Evolutionary conservation across 2,329 filamentous ascomycete species (phyloP), one percentile per base, ranked within the genome.

Genomic region (Esteya vermicola): DNA sequence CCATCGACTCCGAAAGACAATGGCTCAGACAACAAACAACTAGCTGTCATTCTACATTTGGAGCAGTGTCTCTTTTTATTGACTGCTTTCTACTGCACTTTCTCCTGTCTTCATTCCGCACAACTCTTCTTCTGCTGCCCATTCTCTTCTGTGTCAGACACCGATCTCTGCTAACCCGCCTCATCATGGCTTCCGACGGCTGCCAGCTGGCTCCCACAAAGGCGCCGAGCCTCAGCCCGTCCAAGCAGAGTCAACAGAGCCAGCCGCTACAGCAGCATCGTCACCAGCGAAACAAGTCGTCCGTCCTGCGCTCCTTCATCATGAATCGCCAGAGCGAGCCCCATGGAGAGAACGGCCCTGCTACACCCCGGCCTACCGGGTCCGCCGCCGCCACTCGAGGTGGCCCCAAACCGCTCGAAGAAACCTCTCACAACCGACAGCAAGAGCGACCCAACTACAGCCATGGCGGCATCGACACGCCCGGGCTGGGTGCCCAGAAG

Each of bases 401-500:
- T n/a, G 26, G 26, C 67, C 72, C 39, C 6, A 38, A 34, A 1
- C 46, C 46, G 4, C 59, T 78, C 14, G 65, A 65, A 36, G 74
- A 78, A 52, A 63, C 75, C 33, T 69, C 70, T 43, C 64, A 70
- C 43, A 77, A 76, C 52, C 43, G 45, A n/a, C 65, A 67, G 42
- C 63, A 64, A 47, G 63, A 61, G 41, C 52, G 58, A 4, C 20
- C 19, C 13, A 36, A 49, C 54, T 19, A 54, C 57, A 20, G 53
- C 25, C 27, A 44, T 4, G n/a, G 9, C 7, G 16, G 32, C 27
- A 33, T 6, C n/a, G 9, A 30, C 22, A 7, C 8, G 21, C 6
- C 7, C 13, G 9, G n/a, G n/a, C n/a, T n/a, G n/a, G n/a, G n/a
- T n/a, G n/a, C n/a, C n/a, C n/a, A n/a, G n/a, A n/a, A n/a, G n/a